Conservation (phyloP, 202 grass and related monocot genomes). For the Tripidium arundinaceum region DNA sequence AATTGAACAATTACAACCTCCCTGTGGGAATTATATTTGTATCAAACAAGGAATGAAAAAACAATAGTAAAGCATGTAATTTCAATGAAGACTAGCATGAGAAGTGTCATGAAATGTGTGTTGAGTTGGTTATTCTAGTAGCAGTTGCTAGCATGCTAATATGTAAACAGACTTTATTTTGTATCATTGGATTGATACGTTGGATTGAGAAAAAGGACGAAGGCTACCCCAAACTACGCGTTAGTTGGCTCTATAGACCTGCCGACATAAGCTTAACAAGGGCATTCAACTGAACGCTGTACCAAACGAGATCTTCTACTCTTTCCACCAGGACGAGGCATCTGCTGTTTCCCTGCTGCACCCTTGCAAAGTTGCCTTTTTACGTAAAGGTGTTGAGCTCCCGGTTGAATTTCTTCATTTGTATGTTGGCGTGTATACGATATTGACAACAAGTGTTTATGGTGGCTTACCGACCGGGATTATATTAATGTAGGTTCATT, state of each 20-base stretch:
- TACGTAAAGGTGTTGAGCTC: slow-evolving; percentile 77
- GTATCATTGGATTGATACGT: slow-evolving; percentile 79
- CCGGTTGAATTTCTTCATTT: slow-evolving; percentile 65
- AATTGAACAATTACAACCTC: not conserved
- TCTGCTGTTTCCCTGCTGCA: slow-evolving; percentile 80
- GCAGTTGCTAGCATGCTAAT: not conserved
- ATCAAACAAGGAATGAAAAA: not conserved
- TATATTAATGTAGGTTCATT: slow-evolving; percentile 83
- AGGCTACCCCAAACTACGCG: slow-evolving; percentile 55
- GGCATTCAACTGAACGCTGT: slow-evolving; percentile 52
- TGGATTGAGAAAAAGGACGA: slow-evolving; percentile 65
- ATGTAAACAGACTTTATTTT: slow-evolving; percentile 19
- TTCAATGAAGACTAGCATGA: not conserved
- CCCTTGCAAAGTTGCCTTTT: slow-evolving; percentile 94
- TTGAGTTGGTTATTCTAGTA: not conserved
- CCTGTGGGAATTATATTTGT: not conserved
- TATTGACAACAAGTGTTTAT: slow-evolving; percentile 90
- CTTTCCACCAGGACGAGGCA: slow-evolving; percentile 90
- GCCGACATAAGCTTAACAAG: slow-evolving; percentile 79
- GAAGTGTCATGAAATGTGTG: not conserved
- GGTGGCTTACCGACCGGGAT: slow-evolving; percentile 91
- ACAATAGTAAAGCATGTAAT: not conserved
- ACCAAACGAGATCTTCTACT: slow-evolving; percentile 92
- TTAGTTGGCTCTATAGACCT: slow-evolving; percentile 91
- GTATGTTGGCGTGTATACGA: slow-evolving; percentile 92